A percentile compares a stretch with the other conserved stretches of the same genome.
Conservation (phyloP, 345 rosid species). For the Salix dunnii region DNA sequence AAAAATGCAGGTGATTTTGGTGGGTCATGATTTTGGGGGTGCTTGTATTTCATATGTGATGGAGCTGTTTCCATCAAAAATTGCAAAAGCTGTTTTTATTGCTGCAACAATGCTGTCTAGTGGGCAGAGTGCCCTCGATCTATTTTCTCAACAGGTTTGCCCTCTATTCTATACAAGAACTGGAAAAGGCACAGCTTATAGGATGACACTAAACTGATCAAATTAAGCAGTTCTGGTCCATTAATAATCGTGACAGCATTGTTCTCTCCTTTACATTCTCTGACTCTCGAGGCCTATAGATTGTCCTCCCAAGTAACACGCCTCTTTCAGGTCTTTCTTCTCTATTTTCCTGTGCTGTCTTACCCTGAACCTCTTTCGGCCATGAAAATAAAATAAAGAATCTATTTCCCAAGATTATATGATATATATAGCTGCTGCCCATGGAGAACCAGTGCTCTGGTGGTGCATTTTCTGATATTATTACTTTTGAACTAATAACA, state of each 20-base stretch:
- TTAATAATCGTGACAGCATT: background rate
- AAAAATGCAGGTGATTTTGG: slow-evolving; percentile 38
- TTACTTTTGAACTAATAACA: too few species aligned
- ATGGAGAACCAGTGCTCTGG: background rate
- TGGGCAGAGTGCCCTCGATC: slow-evolving; percentile 36
- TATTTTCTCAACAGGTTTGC: slow-evolving; percentile 42
- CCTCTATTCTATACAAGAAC: background rate
- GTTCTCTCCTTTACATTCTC: background rate
- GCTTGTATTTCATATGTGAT: slow-evolving; percentile 44
- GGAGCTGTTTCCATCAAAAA: slow-evolving; percentile 42
- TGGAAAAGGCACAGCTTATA: background rate
- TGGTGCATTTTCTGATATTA: too few species aligned
- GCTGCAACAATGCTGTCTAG: slow-evolving; percentile 40
- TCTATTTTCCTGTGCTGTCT: background rate
- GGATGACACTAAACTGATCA: background rate
- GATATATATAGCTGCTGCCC: background rate
- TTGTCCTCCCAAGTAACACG: background rate
- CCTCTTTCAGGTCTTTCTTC: background rate
- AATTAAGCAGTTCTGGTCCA: background rate
- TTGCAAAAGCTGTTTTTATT: slow-evolving; percentile 40
- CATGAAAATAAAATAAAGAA: background rate
- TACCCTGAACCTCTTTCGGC: background rate
- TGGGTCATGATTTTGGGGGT: slow-evolving; percentile 47
- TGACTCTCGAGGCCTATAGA: background rate
- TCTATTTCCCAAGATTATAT: background rate